Evolutionary conservation across 2,329 filamentous ascomycete species (phyloP).

Genomic region (Alternaria ethzedia): DNA sequence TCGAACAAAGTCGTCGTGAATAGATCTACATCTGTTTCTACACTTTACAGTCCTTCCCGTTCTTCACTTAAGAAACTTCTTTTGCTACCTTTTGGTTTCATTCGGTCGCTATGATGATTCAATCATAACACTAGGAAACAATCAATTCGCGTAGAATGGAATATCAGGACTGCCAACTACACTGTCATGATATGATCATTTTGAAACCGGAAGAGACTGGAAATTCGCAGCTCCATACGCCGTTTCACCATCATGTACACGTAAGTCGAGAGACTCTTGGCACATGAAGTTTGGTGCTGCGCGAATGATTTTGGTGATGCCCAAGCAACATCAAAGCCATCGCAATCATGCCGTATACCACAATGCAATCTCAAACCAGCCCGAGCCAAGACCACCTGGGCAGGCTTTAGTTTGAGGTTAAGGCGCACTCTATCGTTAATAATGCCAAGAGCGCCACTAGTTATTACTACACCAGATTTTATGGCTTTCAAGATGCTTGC

Average conservation of each 20-base stretch:
- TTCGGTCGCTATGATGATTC: not conserved
- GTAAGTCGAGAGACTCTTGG: not conserved
- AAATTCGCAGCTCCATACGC: not conserved
- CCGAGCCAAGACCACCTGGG: not conserved
- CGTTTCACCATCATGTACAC: not conserved
- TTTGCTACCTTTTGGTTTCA: not conserved
- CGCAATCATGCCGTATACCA: not conserved
- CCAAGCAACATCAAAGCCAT: not conserved
- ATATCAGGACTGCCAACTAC: not conserved
- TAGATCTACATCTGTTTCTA: not conserved
- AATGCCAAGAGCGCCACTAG: not conserved
- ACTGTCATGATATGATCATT: not conserved
- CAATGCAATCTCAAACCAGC: not conserved
- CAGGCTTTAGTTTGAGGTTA: not conserved
- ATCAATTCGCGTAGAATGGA: not conserved
- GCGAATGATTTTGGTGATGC: not conserved
- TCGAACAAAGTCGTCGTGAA: not conserved
- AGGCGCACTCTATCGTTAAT: not conserved
- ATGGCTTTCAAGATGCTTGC: not conserved
- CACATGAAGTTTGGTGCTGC: not conserved
- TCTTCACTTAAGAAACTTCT: not conserved
- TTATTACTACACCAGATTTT: not conserved
- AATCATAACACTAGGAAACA: no score
- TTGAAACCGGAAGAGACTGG: accelerated
- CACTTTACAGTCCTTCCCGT: not conserved